A percentile compares a stretch with the other conserved stretches of the same genome.
Evolutionary conservation across 208 protist genomes (phyloP).

Genomic region (Crithidia thermophila): DNA sequence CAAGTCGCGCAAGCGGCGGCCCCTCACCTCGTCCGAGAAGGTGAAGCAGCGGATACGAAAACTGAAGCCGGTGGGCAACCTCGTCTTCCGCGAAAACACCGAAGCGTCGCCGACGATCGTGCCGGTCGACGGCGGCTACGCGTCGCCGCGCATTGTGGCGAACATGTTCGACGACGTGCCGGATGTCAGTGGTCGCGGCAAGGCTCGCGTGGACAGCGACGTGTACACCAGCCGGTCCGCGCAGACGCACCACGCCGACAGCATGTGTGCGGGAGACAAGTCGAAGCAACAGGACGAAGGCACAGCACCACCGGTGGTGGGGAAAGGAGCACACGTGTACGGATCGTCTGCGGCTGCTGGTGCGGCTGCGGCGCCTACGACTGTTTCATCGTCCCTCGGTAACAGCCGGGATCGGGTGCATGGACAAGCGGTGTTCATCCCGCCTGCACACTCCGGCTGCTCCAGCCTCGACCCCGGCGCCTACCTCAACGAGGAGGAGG

Average conservation of each 20-base stretch:
- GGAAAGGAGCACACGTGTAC: neutral
- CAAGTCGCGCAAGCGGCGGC: conserved; percentile 15
- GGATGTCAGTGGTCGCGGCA: too few species aligned
- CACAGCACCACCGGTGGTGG: neutral
- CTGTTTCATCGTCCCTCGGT: neutral
- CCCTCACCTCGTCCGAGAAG: conserved; percentile 21
- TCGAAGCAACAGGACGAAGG: neutral
- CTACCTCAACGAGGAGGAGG: conserved; percentile 48
- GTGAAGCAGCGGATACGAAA: conserved; percentile 37
- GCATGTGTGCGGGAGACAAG: too few species aligned
- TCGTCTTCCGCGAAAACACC: conserved; percentile 35
- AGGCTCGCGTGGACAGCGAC: neutral
- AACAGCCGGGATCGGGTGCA: neutral
- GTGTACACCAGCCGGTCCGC: conserved; percentile 2
- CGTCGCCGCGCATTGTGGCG: neutral
- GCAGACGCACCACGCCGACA: neutral
- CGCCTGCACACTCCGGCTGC: conserved; percentile 20
- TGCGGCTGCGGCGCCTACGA: neutral
- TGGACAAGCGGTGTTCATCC: conserved; percentile 1
- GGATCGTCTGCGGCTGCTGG: neutral
- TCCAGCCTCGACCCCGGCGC: conserved; percentile 31
- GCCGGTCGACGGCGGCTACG: neutral
- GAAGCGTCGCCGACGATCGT: neutral
- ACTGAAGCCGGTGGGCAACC: conserved; percentile 41
- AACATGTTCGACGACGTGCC: neutral